Evolutionary conservation across 75 land plant genomes (phyloP).

Genomic region (Picea sitchensis): DNA sequence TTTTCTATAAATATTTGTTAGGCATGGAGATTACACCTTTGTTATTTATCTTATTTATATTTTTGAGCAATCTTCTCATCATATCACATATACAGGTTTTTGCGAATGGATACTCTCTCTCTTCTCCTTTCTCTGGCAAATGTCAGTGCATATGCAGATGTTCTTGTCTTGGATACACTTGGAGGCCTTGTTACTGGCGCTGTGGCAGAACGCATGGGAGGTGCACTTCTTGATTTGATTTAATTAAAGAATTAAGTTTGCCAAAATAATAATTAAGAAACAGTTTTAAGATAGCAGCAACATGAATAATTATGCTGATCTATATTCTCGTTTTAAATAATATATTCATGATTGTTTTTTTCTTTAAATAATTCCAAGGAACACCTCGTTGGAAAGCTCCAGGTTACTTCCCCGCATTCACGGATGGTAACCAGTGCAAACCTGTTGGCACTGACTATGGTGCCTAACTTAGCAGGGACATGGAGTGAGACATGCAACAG

Average conservation of each 20-base stretch:
- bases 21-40: not conserved
- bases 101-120: constrained; percentile 78
- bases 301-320: too few relatives aligned
- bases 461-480: too few relatives aligned
- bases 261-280: too few relatives aligned
- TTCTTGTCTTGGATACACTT: constrained; percentile 86
- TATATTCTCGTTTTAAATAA: too few relatives aligned
- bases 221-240: constrained; percentile 21
- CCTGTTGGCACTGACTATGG: too few relatives aligned
- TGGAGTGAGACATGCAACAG: too few relatives aligned
- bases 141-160: constrained; percentile 74
- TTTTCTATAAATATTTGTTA: not conserved
- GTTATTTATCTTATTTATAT: not conserved
- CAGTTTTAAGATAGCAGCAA: too few relatives aligned
- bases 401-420: too few relatives aligned
- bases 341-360: too few relatives aligned
- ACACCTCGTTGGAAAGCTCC: too few relatives aligned
- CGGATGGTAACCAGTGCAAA: too few relatives aligned
- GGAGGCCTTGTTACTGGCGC: constrained; percentile 92
- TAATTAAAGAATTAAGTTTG: not conserved
- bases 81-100: constrained; percentile 35
- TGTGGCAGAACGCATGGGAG: constrained; percentile 92
- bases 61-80: not conserved
- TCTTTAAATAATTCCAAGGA: too few relatives aligned
- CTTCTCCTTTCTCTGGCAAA: constrained; percentile 85